Evolutionary conservation across 1,284 basidiomycete genomes (phyloP), one percentile per base, ranked within the genome.

Genomic region (Rhodotorula sp.): DNA sequence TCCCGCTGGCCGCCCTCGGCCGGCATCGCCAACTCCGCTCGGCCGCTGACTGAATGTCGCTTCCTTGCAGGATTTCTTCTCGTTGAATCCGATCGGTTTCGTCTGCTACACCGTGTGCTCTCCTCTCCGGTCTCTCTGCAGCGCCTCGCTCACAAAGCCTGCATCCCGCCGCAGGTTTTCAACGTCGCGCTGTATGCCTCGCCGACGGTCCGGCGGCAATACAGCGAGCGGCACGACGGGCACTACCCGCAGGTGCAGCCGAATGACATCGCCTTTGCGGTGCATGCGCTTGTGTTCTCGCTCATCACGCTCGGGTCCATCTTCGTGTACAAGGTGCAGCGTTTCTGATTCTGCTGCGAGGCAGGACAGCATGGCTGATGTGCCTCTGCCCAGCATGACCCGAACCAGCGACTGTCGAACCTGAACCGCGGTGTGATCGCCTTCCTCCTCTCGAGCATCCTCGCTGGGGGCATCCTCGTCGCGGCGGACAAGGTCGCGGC

Each of bases 381-480:
- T 27, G 8, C 32, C n/a, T 3, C 61, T 27, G 10, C 48, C 25
- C 68, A 67, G 69, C 56, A 69, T n/a, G 76, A 67, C 46, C 10
- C 61, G 2, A 57, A 54, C 17, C 72, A 76, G 55, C 48, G 51
- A 50, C 22, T 65, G 19, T 58, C 59, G 27, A 25, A 22, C 13
- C 53, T 39, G 60, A 62, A 63, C 61, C 61, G 67, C 36, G 29
- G 55, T 58, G 62, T 75, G 56, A 50, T 71, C 48, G 36, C 48
- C n/a, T 34, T 72, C 50, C 34, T 63, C 39, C 61, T 74, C 63
- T 25, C 32, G n/a, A n/a, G 53, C 6, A 44, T 63, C 32, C 22
- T 22, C 0, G 2, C 34, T 37, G 81, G 81, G 84, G 91, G 94
- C 84, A 86, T 87, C n/a, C 87, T 90, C 68, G 86, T 86, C 63